Percentiles rank a stretch among this genome's conserved stretches.
These are phyloP conservation scores for Chaetomiaceae sp. DNA, from an alignment of 2,329 filamentous ascomycete genomes.

Conservation along the genomic window DNA sequence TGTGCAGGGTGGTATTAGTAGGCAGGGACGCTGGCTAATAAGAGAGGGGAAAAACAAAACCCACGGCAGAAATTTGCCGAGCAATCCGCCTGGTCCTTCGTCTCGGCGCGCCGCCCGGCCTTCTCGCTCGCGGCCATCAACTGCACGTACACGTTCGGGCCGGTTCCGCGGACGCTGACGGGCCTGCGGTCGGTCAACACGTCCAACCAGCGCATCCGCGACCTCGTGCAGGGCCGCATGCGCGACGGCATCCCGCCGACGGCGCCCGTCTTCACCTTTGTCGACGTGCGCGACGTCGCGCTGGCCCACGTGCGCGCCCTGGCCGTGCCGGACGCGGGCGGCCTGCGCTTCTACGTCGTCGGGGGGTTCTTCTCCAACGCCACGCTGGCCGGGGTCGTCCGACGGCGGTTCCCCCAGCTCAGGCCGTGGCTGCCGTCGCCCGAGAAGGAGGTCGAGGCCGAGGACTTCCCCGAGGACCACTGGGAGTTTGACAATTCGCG, in stretches of 20 bases:
- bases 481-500: conserved; percentile 53
- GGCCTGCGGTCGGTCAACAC: conserved; percentile 64
- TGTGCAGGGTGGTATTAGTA: no score
- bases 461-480: conserved; percentile 41
- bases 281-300: conserved; percentile 59
- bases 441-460: conserved; percentile 30
- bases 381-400: conserved; percentile 51
- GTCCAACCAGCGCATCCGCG: conserved; percentile 62
- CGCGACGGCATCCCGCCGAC: conserved; percentile 55
- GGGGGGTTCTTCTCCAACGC: conserved; percentile 58
- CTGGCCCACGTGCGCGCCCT: conserved; percentile 58
- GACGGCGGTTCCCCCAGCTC: conserved; percentile 50
- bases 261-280: conserved; percentile 52
- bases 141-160: conserved; percentile 59
- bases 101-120: conserved; percentile 49
- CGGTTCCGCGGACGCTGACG: conserved; percentile 59
- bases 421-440: conserved; percentile 41
- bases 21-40: no score
- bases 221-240: conserved; percentile 58
- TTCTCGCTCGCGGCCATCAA: conserved; percentile 60
- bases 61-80: conserved; percentile 59
- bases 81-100: conserved; percentile 60
- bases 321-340: conserved; percentile 50
- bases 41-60: no score
- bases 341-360: conserved; percentile 60